phyloP scores from a whole-genome alignment of 192 early-diverging fungal species.

The Endogone sp. region DNA sequence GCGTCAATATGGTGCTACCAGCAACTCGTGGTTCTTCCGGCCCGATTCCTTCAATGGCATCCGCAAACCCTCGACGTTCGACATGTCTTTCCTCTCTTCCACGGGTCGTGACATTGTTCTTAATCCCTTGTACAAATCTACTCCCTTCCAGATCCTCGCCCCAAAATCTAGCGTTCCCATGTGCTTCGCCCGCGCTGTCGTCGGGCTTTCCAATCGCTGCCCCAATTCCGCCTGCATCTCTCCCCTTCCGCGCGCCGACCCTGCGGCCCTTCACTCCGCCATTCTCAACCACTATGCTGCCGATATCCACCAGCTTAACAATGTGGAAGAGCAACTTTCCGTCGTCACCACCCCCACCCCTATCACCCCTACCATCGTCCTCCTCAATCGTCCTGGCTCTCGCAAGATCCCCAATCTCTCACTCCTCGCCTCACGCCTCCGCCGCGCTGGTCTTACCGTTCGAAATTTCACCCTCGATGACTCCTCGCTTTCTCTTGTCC shows the following conservation, averaged over 20 bases:
- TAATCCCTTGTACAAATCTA: neutral
- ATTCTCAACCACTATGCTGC: neutral
- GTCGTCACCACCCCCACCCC: neutral
- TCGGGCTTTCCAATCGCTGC: slow-evolving; percentile 23
- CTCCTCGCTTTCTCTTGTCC: neutral
- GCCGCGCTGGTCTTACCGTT: neutral
- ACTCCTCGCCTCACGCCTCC: neutral
- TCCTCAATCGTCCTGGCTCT: neutral
- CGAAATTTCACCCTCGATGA: neutral
- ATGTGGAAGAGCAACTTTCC: neutral
- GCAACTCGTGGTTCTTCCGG: neutral
- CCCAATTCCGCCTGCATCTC: neutral
- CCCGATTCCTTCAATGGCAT: neutral
- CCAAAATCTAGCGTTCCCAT: slow-evolving; percentile 13
- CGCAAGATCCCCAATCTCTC: neutral
- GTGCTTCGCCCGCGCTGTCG: slow-evolving; percentile 27
- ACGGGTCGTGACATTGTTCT: slow-evolving; percentile 1
- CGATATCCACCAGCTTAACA: neutral
- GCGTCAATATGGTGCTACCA: slow-evolving; percentile 2
- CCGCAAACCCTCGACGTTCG: neutral
- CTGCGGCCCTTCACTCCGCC: neutral
- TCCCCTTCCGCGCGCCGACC: neutral
- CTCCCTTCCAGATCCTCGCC: neutral
- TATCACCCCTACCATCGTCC: neutral
- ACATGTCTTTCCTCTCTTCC: neutral